These are phyloP conservation scores for Pythium volutum DNA, from an alignment of 352 stramenopile species.

Conservation along the genomic window DNA sequence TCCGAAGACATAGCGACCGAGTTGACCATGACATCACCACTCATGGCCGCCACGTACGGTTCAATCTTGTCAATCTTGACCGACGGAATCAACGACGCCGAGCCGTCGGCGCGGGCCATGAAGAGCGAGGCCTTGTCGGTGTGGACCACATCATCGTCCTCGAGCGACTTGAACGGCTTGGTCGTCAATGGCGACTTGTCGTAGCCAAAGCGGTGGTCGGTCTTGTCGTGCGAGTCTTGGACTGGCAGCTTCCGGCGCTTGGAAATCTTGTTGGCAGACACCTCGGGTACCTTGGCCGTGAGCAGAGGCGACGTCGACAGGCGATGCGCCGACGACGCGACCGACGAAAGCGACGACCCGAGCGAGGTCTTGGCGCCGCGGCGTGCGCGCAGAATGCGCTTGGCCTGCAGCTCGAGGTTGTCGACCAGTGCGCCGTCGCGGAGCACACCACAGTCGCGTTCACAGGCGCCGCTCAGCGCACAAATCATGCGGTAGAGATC, in stretches of 20 bases:
- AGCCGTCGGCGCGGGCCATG: conserved; percentile 23
- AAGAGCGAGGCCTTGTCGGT: conserved; percentile 22
- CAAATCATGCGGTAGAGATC: conserved; percentile 39
- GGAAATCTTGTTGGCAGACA: conserved; percentile 11
- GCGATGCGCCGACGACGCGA: conserved; percentile 22
- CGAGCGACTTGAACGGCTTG: conserved; percentile 18
- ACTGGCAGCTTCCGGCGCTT: conserved; percentile 25
- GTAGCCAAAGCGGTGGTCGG: conserved; percentile 14
- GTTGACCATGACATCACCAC: conserved; percentile 13
- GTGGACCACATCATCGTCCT: not conserved
- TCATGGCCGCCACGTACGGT: conserved; percentile 3
- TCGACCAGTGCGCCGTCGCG: conserved; percentile 69
- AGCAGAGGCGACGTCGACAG: conserved; percentile 17
- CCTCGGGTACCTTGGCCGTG: not conserved
- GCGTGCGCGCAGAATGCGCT: conserved; percentile 46
- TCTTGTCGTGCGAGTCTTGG: conserved; percentile 14
- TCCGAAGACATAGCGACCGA: conserved; percentile 5
- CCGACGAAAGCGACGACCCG: conserved; percentile 19
- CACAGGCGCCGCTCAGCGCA: conserved; percentile 57
- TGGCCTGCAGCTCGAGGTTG: conserved; percentile 48
- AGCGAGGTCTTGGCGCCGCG: conserved; percentile 6
- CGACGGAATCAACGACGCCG: conserved; percentile 18
- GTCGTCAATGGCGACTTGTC: conserved; percentile 20
- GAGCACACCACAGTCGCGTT: conserved; percentile 57
- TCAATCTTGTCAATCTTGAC: conserved; percentile 28